phyloP scores from a whole-genome alignment of 345 rosid genomes.

The Syzygium grande region DNA sequence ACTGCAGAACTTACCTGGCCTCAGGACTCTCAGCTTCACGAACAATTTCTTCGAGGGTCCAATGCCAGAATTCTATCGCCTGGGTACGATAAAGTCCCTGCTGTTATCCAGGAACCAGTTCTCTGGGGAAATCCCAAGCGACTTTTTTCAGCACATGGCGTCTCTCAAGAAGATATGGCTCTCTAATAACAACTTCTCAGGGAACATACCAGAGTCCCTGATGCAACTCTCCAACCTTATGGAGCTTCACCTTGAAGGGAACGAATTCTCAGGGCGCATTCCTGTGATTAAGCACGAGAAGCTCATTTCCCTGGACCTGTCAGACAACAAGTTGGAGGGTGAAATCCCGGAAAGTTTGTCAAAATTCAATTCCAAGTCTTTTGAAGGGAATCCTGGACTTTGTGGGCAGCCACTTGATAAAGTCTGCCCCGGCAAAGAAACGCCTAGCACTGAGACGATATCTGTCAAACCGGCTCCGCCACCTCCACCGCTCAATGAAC shows the following conservation, averaged over 20 bases:
- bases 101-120: slow-evolving; percentile 51
- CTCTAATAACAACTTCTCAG: slow-evolving; percentile 47
- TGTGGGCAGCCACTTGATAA: slow-evolving; percentile 39
- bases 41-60: slow-evolving; percentile 57
- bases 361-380: slow-evolving; percentile 26
- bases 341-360: slow-evolving; percentile 46
- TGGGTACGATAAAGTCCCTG: slow-evolving; percentile 42
- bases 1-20: slow-evolving; percentile 18
- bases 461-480: not conserved
- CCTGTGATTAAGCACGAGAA: slow-evolving; percentile 30
- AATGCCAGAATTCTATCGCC: slow-evolving; percentile 54
- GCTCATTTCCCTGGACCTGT: slow-evolving; percentile 35
- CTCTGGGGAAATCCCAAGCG: slow-evolving; percentile 48
- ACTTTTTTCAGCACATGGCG: slow-evolving; percentile 39
- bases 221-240: slow-evolving; percentile 28
- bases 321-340: slow-evolving; percentile 54
- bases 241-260: slow-evolving; percentile 59
- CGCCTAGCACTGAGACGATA: not conserved
- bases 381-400: slow-evolving; percentile 48
- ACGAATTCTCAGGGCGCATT: slow-evolving; percentile 51
- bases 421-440: slow-evolving; percentile 10
- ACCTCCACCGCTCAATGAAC: not conserved
- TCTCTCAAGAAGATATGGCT: slow-evolving; percentile 55
- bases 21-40: slow-evolving; percentile 50
- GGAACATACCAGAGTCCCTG: slow-evolving; percentile 52